phyloP scores from a whole-genome alignment of 441 rosid species.

The Jatropha podagrica region DNA sequence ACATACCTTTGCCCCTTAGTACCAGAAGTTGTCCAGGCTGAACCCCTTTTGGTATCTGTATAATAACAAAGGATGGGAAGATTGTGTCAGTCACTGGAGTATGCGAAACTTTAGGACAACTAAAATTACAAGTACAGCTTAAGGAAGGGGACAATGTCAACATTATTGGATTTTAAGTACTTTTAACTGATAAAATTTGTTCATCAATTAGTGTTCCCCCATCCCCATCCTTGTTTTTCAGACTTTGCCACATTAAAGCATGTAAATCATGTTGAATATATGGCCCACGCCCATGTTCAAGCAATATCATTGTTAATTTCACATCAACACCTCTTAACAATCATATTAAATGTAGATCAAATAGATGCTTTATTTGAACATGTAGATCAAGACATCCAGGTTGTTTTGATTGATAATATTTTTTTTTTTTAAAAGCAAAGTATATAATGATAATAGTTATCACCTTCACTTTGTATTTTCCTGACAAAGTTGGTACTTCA shows the following conservation, averaged over 20 bases:
- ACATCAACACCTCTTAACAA: background rate
- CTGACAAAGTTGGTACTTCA: conserved; percentile 82
- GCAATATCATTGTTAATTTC: background rate
- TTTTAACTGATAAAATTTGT: background rate
- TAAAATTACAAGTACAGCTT: conserved; percentile 2
- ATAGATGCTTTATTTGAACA: background rate
- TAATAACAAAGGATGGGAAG: conserved; percentile 22
- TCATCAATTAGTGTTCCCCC: conserved; percentile 8
- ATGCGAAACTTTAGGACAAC: conserved; percentile 8
- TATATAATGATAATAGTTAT: conserved; percentile 24
- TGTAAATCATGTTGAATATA: background rate
- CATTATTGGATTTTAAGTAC: background rate
- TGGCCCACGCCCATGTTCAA: background rate
- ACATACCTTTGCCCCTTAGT: conserved; percentile 81
- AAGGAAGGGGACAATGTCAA: background rate
- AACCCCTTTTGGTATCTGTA: conserved; percentile 83
- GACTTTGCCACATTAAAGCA: background rate
- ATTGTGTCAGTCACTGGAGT: conserved; percentile 3
- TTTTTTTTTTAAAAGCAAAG: background rate
- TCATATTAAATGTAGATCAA: background rate
- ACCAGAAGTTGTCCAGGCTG: conserved; percentile 76
- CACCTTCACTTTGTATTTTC: conserved; percentile 69
- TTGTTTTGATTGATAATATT: background rate
- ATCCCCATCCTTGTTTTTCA: background rate
- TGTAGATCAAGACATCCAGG: conserved; percentile 1